A percentile compares a stretch with the other conserved stretches of the same genome.
Evolutionary conservation across 306 rosid genomes (phyloP).

Genomic region (Geum urbanum): DNA sequence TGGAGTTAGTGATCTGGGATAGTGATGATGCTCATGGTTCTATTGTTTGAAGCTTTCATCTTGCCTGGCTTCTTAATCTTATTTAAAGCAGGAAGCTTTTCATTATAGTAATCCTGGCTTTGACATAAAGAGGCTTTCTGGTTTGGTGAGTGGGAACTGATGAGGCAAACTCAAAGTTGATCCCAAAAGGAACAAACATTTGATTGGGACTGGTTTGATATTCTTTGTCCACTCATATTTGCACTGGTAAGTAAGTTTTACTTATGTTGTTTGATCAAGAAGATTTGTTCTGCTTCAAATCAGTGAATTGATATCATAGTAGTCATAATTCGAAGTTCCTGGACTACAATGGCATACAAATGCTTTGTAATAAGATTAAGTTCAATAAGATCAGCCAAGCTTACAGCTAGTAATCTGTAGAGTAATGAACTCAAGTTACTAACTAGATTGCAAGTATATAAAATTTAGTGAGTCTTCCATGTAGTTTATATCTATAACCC

Average conservation of each 20-base stretch:
- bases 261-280: not conserved
- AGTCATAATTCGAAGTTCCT: not conserved
- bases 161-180: slow-evolving; percentile 14
- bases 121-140: slow-evolving; percentile 18
- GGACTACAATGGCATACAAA: not conserved
- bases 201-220: slow-evolving; percentile 28
- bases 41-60: slow-evolving; percentile 1
- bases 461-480: not conserved
- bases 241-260: slow-evolving; percentile 15
- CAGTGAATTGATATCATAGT: slow-evolving; percentile 9
- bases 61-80: slow-evolving; percentile 15
- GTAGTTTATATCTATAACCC: not conserved
- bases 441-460: not conserved
- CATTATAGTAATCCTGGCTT: slow-evolving; percentile 18
- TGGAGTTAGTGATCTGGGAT: not conserved
- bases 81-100: slow-evolving; percentile 1
- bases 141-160: slow-evolving; percentile 18
- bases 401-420: not conserved
- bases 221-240: slow-evolving; percentile 14
- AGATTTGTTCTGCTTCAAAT: slow-evolving; percentile 8
- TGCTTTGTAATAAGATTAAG: not conserved
- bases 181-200: not conserved
- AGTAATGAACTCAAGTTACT: not conserved
- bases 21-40: not conserved
- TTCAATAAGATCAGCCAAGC: not conserved